phyloP scores from a whole-genome alignment of 305 asterid species.

The Solanum chacoense region DNA sequence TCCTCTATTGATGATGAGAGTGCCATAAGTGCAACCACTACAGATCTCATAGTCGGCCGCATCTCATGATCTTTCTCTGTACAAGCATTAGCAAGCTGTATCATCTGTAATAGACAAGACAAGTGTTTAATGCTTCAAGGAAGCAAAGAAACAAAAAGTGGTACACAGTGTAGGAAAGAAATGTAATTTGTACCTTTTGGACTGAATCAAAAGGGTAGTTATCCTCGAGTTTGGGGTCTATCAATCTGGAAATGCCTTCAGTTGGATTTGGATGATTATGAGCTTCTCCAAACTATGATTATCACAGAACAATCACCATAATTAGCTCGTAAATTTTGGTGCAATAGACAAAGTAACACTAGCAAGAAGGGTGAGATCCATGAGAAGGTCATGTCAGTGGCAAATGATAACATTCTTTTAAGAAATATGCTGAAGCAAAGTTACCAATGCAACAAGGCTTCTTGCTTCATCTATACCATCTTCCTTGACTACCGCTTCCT shows the following conservation, averaged over 20 bases:
- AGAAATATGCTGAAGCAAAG: background rate
- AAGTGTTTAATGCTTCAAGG: background rate
- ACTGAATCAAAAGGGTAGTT: conserved; percentile 54
- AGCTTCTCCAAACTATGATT: conserved; percentile 59
- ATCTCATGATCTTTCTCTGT: conserved; percentile 68
- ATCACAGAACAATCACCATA: background rate
- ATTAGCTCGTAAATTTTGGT: background rate
- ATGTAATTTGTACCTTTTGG: conserved; percentile 30
- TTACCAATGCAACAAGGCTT: conserved; percentile 72
- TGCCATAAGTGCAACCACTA: conserved; percentile 73
- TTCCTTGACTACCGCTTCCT: conserved; percentile 70
- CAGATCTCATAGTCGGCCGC: conserved; percentile 72
- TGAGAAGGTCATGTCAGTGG: background rate
- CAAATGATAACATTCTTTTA: background rate
- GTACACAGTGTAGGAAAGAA: background rate
- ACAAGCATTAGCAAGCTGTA: conserved; percentile 71
- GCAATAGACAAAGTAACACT: background rate
- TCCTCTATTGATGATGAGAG: conserved; percentile 65
- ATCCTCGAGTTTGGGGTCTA: conserved; percentile 70
- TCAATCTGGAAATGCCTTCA: conserved; percentile 36
- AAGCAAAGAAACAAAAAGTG: background rate
- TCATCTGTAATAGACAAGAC: conserved; percentile 29
- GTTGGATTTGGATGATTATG: conserved; percentile 39
- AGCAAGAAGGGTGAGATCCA: background rate
- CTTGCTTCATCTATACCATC: conserved; percentile 46